These are phyloP conservation scores for Candida takata DNA, from an alignment of 805 yeast species.

Conservation along the genomic window DNA sequence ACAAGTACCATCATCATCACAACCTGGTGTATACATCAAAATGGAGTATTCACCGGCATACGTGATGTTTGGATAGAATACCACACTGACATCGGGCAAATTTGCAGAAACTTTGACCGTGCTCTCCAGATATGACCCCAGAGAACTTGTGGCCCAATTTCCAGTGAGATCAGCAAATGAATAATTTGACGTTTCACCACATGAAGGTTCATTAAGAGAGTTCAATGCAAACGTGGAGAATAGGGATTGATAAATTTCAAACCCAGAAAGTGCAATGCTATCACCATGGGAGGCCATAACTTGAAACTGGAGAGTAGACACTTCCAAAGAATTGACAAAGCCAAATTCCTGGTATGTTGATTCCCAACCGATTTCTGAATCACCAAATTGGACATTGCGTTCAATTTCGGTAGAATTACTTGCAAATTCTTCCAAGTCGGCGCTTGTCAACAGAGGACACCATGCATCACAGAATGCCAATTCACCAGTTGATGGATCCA, in stretches of 20 bases:
- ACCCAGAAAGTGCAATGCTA: conserved; percentile 62
- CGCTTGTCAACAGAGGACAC: conserved; percentile 61
- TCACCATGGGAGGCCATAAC: conserved; percentile 63
- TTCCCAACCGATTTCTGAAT: conserved; percentile 31
- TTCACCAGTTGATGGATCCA: conserved; percentile 64
- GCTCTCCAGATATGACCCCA: conserved; percentile 30
- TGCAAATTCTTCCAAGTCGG: conserved; percentile 25
- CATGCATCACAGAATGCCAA: conserved; percentile 70
- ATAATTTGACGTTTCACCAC: conserved; percentile 29
- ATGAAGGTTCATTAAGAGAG: conserved; percentile 59
- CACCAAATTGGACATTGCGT: conserved; percentile 19
- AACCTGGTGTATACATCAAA: conserved; percentile 81
- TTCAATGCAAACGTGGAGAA: conserved; percentile 68
- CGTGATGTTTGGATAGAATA: conserved; percentile 61
- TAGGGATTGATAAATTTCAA: conserved; percentile 55
- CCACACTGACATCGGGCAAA: conserved; percentile 32
- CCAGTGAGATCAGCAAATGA: conserved; percentile 25
- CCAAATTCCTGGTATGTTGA: conserved; percentile 71
- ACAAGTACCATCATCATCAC: conserved; percentile 64
- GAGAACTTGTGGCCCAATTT: conserved; percentile 25
- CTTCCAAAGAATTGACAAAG: conserved; percentile 60
- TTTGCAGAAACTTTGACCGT: conserved; percentile 28
- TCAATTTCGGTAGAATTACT: conserved; percentile 6
- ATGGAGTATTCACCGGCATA: conserved; percentile 72
- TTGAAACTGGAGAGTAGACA: conserved; percentile 55